Conservation (phyloP, 75 land plant species). For the Gnetum montanum region DNA sequence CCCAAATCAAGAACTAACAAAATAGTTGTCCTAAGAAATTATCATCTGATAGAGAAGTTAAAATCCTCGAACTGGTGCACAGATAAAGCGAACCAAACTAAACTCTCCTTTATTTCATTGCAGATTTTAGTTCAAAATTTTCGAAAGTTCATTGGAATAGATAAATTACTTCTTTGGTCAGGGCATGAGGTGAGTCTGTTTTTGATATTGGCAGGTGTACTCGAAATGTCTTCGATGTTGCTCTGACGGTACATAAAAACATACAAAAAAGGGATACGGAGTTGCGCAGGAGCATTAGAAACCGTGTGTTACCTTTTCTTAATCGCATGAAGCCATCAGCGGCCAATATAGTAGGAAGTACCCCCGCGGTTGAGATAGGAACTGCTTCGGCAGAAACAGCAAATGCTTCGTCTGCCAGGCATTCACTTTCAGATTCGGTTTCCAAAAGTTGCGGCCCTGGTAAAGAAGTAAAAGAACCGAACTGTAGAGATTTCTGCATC, state of each 20-base stretch:
- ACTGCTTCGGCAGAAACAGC: conserved; percentile 5
- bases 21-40: too few relatives aligned
- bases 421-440: conserved; percentile 1
- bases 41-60: too few relatives aligned
- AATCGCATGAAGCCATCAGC: conserved; percentile 83
- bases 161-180: too few relatives aligned
- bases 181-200: background rate
- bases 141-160: too few relatives aligned
- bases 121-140: too few relatives aligned
- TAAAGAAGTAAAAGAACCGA: conserved; percentile 2
- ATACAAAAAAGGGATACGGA: conserved; percentile 79
- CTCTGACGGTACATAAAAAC: conserved; percentile 59
- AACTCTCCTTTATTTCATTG: too few relatives aligned
- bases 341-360: conserved; percentile 60
- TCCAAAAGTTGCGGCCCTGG: background rate
- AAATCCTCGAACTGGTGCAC: too few relatives aligned
- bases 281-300: conserved; percentile 66
- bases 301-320: conserved; percentile 67
- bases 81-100: too few relatives aligned
- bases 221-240: conserved; percentile 68
- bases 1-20: too few relatives aligned
- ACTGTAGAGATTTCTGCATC: too few relatives aligned
- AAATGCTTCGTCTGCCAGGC: conserved; percentile 1
- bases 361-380: background rate
- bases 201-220: conserved; percentile 77